Evolutionary conservation across 129 eudicot genomes (phyloP).

Genomic region (Lactuca sativa): DNA sequence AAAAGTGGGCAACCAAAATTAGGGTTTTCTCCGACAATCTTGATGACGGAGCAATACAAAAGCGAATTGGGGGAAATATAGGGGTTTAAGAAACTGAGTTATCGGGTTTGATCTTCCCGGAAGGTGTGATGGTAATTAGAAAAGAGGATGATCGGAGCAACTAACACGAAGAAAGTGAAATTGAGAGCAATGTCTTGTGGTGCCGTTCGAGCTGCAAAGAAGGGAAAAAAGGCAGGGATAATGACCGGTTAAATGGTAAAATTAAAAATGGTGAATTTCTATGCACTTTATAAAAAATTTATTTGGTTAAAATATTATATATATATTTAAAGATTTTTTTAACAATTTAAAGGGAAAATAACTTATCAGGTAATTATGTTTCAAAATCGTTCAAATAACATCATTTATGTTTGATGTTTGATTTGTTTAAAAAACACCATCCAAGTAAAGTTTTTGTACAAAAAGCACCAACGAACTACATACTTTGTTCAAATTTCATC

Average conservation of each 20-base stretch:
- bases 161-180: conserved; percentile 3
- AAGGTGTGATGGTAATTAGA: neutral
- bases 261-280: too few relatives aligned
- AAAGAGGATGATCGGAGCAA: conserved; percentile 8
- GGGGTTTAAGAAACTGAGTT: conserved; percentile 12
- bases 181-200: neutral
- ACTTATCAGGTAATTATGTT: too few relatives aligned
- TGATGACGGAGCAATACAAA: neutral
- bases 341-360: too few relatives aligned
- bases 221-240: neutral
- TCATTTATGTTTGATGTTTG: too few relatives aligned
- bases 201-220: conserved; percentile 1
- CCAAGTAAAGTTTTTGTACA: too few relatives aligned
- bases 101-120: neutral
- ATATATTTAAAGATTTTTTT: too few relatives aligned
- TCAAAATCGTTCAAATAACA: too few relatives aligned
- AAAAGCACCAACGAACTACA: too few relatives aligned
- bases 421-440: too few relatives aligned
- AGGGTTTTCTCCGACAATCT: conserved; percentile 17
- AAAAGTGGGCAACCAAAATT: conserved; percentile 6
- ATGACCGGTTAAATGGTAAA: neutral
- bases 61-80: conserved; percentile 1
- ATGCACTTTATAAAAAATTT: too few relatives aligned
- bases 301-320: too few relatives aligned
- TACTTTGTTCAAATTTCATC: too few relatives aligned